Evolutionary conservation across 2,329 filamentous ascomycete species (phyloP), one percentile per base, ranked within the genome.

Genomic region (Knufia fluminis): DNA sequence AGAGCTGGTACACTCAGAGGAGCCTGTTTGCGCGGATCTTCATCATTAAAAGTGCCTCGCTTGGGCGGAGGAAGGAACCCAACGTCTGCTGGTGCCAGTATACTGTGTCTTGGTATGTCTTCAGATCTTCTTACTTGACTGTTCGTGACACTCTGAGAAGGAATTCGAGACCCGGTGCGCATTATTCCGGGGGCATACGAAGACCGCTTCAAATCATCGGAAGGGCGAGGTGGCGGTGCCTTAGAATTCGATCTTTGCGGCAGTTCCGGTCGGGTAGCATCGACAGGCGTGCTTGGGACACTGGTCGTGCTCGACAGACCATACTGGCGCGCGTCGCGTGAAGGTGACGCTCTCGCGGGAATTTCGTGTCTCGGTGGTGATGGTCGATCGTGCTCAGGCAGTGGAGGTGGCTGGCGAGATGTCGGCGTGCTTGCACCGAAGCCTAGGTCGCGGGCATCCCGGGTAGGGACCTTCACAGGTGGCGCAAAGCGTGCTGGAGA

Each of bases 401-500:
- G 46, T 46, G 53, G 55, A 14, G 54, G 43, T 45, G 53, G 52
- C 35, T 57, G 54, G n/a, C 57, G 57, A 14, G 48, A 68, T 1
- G 77, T 75, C 6, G 73, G 73, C 4, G 69, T 68, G n/a, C 70
- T 68, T n/a, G 70, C 45, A 7, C 60, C 58, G n/a, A 63, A 60
- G 8, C 64, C 63, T 33, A 62, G 38, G 17, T 67, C 65, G 28
- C 60, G 57, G 8, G 60, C 56, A 54, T 66, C 63, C 43, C 52
- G 51, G 4, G 43, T 35, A 20, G 45, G 33, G 19, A 19, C 45
- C 6, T 7, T 28, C 8, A 35, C 8, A 12, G 22, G 12, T n/a
- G 33, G n/a, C 10, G 24, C 35, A 16, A 39, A 40, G 7, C 45
- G 33, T 26, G 33, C 17, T 17, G 45, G 45, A 17, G 35, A 39